Conservation (phyloP, 176 grass and related monocot species). For the Triticum aestivum region IWGSC_CS_RefSeq_v2.1 NC_057798.1:511814779-511815278, state of each 20-base stretch:
- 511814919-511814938: neutral
- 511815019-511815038: neutral
- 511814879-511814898: neutral
- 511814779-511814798: neutral
- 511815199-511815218: too few species aligned
- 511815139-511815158: too few species aligned
- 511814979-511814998: neutral
- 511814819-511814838: neutral
- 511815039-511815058: neutral
- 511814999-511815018: neutral
- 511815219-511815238: neutral
- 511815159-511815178: too few species aligned
- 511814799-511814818: neutral
- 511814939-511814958: neutral
- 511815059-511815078: neutral
- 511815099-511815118: too few species aligned
- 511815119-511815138: too few species aligned
- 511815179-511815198: too few species aligned
- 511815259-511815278: neutral
- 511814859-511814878: neutral
- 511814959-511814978: slow-evolving; percentile 12
- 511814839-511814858: slow-evolving; percentile 3
- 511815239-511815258: neutral
- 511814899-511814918: neutral
- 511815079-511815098: neutral